Base-by-base conservation (phyloP, 495 filamentous ascomycete genomes). In the Neurospora sp. region DNA sequence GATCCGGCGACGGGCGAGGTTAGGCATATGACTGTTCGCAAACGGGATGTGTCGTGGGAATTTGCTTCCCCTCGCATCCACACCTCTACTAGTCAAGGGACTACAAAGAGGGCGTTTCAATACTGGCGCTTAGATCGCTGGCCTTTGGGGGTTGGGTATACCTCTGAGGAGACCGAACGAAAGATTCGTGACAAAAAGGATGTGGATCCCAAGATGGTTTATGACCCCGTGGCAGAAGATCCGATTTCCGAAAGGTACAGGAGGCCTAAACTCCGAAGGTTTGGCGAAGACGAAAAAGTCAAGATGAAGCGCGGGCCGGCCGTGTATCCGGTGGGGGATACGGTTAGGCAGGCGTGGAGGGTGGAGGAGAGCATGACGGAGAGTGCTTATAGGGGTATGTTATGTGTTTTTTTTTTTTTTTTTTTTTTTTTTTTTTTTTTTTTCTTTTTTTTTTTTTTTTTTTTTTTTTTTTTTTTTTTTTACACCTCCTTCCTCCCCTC, bases 61-160 rank as follows among this genome's bases (percentile, higher is more conserved):
- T 65, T 65, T 17, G 27, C 53, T 65, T 31, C 53, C 3, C 1
- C 53, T 17, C 27, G 44, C 41, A 5, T 20, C 8, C 8, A 3
- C 17, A 6, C 41, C 6, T 42, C 41, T 3, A 12, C 41, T 3
- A 12, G 41, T 48, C 44, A 48, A 17, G 9, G 31, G 31, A 5
- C 31, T 4, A 35, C 12, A 40, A 40, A 45, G 42, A 20, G 42
- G 35, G 4, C 41, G n/a, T 48, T 38, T 31, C 73, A 73, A 37
- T 81, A 73, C 74, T 78, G 73, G 70, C 37, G 39, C 10, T 20
- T 81, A 22, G 72, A 79, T 72, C 74, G 79, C 48, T 81, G 78
- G 78, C 76, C 79, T 20, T 17, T 76, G 1, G 69, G 40, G 0
- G 37, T 20, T 0, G 73, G 70, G 3, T 71, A 77, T 44, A 72